These are phyloP conservation scores for Coemansia sp. DNA, from an alignment of 192 early-diverging fungal genomes.

Conservation along the genomic window DNA sequence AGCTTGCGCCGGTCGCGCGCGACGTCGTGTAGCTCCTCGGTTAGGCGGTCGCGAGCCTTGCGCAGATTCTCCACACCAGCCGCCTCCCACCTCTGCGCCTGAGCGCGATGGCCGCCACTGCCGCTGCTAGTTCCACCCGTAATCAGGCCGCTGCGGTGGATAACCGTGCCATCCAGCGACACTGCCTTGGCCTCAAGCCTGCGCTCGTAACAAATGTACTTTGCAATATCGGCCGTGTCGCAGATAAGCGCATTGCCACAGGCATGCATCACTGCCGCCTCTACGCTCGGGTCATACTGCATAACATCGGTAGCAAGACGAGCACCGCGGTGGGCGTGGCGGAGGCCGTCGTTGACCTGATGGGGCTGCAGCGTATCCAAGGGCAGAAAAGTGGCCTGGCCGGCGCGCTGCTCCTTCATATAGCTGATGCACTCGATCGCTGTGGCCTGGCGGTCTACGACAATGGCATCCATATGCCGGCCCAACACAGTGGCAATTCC, in stretches of 20 bases:
- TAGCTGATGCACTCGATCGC: slow-evolving; percentile 97
- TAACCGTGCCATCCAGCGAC: slow-evolving; percentile 89
- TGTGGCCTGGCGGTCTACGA: slow-evolving; percentile 89
- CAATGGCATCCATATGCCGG: slow-evolving; percentile 90
- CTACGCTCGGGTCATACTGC: slow-evolving; percentile 75
- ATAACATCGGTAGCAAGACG: slow-evolving; percentile 94
- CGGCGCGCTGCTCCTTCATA: slow-evolving; percentile 88
- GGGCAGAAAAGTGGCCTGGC: slow-evolving; percentile 93
- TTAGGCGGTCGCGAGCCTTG: slow-evolving; percentile 69
- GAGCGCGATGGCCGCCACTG: slow-evolving; percentile 34
- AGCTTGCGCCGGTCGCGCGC: slow-evolving; percentile 69
- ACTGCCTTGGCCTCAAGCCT: slow-evolving; percentile 88
- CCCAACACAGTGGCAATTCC: slow-evolving; percentile 89
- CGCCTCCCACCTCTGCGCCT: slow-evolving; percentile 83
- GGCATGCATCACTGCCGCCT: slow-evolving; percentile 84
- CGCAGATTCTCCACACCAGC: slow-evolving; percentile 80
- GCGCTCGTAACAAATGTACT: slow-evolving; percentile 82
- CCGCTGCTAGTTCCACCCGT: slow-evolving; percentile 74
- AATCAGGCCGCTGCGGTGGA: slow-evolving; percentile 96
- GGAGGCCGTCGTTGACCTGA: slow-evolving; percentile 78
- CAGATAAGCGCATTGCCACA: slow-evolving; percentile 94
- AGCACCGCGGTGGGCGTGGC: slow-evolving; percentile 79
- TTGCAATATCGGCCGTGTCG: slow-evolving; percentile 84
- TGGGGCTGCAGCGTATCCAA: slow-evolving; percentile 79
- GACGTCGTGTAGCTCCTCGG: slow-evolving; percentile 73